phyloP scores from a whole-genome alignment of 129 eudicot genomes.

The Chrysanthemum makinoi region DNA sequence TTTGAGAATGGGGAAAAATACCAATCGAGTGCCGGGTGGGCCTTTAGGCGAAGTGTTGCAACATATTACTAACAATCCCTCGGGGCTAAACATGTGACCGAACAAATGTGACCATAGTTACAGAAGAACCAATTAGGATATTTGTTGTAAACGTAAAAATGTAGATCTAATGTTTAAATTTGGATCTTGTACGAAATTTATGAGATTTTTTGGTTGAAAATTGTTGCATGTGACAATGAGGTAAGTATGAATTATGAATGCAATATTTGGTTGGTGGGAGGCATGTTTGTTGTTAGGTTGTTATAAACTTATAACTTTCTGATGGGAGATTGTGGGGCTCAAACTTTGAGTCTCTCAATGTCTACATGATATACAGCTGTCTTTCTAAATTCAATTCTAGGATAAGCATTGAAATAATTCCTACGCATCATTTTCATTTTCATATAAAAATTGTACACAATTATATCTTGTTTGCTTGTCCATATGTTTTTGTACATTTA shows the following conservation, averaged over 20 bases:
- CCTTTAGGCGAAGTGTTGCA: conserved; percentile 78
- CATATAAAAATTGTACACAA: neutral
- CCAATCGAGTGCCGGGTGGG: conserved; percentile 45
- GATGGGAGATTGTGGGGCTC: conserved; percentile 15
- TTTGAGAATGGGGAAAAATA: conserved; percentile 55
- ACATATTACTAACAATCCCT: conserved; percentile 36
- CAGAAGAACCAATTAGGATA: conserved; percentile 8
- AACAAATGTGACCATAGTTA: neutral
- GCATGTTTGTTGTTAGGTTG: conserved; percentile 63
- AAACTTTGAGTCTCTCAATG: conserved; percentile 4
- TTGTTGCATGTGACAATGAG: conserved; percentile 4
- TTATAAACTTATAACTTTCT: conserved; percentile 17
- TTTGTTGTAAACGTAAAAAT: neutral
- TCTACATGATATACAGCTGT: conserved; percentile 1
- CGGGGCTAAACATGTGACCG: neutral
- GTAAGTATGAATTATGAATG: conserved; percentile 28
- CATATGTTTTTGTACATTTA: no score
- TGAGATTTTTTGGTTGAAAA: conserved; percentile 3
- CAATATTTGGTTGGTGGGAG: conserved; percentile 52
- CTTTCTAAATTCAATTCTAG: neutral
- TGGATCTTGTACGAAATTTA: neutral
- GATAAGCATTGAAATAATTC: neutral
- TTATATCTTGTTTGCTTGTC: no score
- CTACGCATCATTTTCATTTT: neutral
- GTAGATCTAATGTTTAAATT: neutral